Evolutionary conservation across 2,329 filamentous ascomycete species (phyloP), one percentile per base, ranked within the genome.

Genomic region (Trichoderma polysporum): DNA sequence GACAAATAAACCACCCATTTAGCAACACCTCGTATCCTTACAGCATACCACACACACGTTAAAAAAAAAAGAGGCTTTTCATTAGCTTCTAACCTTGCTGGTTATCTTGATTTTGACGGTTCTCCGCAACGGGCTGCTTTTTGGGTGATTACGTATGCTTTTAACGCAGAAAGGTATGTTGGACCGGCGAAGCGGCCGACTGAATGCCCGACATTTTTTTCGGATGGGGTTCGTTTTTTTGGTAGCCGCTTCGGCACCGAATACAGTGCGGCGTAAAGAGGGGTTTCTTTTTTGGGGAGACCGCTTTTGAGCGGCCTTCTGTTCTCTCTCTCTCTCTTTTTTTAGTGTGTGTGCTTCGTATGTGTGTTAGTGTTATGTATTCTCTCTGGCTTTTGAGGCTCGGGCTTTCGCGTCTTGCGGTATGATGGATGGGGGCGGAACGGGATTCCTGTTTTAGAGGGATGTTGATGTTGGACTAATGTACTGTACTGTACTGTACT

Each of bases 161-260:
- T 63, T 63, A 53, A 63, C 60, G 49, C 49, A 53, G 60, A 63
- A 63, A 19, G 49, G 49, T 49, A 63, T 22, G 27, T 25, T 4
- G 25, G 47, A 31, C 47, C 47, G 47, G 59, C 47, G 33, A 41
- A 45, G 35, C 60, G 60, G 60, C 49, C 37, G 35, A 54, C 37
- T 10, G 8, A 63, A 41, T 45, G 60, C 15, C 60, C 60, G 60
- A 63, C 49, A 1, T 6, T 50, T 31, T 29, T 2, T 45, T n/a
- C 41, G 41, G 41, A 19, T 41, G n/a, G 41, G 41, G 41, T 45
- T 45, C 2, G n/a, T 45, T 22, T 17, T 45, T 45, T 45, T 19
- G 41, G 41, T 19, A 45, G 64, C 64, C 64, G 64, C 29, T 53
- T 66, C 64, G 47, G 64, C 56, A 37, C 64, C 64, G 64, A 53